phyloP scores from a whole-genome alignment of 768 basidiomycete genomes.

The Lactarius sp. region DNA sequence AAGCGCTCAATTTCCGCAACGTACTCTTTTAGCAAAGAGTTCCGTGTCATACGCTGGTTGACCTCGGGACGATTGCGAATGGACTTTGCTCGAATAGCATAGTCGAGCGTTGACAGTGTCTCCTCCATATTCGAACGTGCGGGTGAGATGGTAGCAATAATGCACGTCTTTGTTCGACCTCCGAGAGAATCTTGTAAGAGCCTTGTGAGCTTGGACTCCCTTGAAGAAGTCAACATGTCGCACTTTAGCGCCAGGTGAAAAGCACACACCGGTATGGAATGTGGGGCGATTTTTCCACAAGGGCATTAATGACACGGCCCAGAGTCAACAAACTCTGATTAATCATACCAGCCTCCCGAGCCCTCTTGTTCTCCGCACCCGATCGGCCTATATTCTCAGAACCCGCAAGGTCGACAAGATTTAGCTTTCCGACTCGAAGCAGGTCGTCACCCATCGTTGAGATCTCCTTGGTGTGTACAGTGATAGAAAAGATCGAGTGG shows the following conservation, averaged over 20 bases:
- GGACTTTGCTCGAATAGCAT: slow-evolving; percentile 90
- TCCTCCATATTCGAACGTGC: slow-evolving; percentile 94
- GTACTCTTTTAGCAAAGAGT: slow-evolving; percentile 90
- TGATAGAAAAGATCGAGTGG: slow-evolving; percentile 96
- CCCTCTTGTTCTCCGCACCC: slow-evolving; percentile 92
- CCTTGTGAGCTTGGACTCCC: slow-evolving; percentile 96
- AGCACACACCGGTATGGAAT: slow-evolving; percentile 81
- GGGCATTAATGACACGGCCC: slow-evolving; percentile 91
- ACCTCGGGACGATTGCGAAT: slow-evolving; percentile 94
- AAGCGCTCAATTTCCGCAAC: slow-evolving; percentile 89
- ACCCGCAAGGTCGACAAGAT: slow-evolving; percentile 95
- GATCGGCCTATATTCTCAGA: slow-evolving; percentile 96
- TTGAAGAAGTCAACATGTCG: slow-evolving; percentile 29
- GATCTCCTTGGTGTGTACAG: slow-evolving; percentile 86
- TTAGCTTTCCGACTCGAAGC: slow-evolving; percentile 89
- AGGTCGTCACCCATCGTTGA: slow-evolving; percentile 78
- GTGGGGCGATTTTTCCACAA: slow-evolving; percentile 88
- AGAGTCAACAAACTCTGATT: slow-evolving; percentile 97
- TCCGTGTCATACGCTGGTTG: slow-evolving; percentile 91
- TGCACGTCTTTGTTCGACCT: slow-evolving; percentile 94
- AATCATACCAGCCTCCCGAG: slow-evolving; percentile 97
- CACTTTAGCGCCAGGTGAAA: slow-evolving; percentile 3
- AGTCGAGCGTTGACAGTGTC: slow-evolving; percentile 95
- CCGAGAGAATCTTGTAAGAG: slow-evolving; percentile 98
- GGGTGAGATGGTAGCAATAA: slow-evolving; percentile 94